These are phyloP conservation scores for Mycena kentingensis DNA, from an alignment of 768 basidiomycete genomes.

Conservation along the genomic window DNA sequence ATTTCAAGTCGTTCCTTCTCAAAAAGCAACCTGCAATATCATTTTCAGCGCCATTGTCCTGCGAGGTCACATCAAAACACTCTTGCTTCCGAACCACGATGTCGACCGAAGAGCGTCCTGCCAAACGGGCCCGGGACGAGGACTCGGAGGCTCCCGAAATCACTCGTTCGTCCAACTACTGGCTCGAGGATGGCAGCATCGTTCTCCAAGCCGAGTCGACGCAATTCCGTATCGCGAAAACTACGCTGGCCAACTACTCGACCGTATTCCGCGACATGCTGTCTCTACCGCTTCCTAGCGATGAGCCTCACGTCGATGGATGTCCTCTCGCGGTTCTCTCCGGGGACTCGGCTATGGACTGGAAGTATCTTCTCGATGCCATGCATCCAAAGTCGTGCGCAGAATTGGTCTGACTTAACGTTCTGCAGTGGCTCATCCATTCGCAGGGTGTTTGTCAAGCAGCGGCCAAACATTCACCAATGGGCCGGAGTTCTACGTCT, in stretches of 20 bases:
- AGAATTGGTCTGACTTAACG: background rate
- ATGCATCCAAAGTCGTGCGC: conserved; percentile 3
- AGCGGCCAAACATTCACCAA: background rate
- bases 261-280: conserved; percentile 24
- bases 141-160: background rate
- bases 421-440: background rate
- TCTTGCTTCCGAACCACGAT: background rate
- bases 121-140: no score
- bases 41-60: no score
- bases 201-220: conserved; percentile 11
- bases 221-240: background rate
- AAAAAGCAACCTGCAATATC: no score
- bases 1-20: no score
- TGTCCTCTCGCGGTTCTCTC: conserved; percentile 20
- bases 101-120: background rate
- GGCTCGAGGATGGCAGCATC: conserved; percentile 14
- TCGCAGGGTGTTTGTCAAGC: background rate
- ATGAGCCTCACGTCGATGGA: conserved; percentile 15
- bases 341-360: conserved; percentile 26
- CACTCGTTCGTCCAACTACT: conserved; percentile 3
- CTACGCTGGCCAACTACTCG: conserved; percentile 17
- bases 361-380: conserved; percentile 1
- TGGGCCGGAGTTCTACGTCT: background rate
- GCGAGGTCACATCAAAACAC: background rate
- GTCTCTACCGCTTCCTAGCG: conserved; percentile 12